A percentile compares a stretch with the other conserved stretches of the same genome.
These are phyloP conservation scores for Fagus crenata DNA, from an alignment of 306 rosid species.

Conservation along the genomic window DNA sequence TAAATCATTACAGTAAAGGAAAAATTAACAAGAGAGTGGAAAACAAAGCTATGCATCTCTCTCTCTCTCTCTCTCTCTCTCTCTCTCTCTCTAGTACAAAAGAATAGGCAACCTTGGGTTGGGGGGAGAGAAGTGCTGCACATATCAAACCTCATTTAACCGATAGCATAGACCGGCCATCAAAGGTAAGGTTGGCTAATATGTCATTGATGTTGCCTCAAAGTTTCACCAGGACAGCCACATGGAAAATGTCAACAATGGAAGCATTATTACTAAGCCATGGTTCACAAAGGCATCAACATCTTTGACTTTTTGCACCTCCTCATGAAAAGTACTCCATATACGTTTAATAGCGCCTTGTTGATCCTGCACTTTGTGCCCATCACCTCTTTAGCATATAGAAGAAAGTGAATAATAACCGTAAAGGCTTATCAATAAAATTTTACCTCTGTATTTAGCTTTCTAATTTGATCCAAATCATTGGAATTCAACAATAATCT, in stretches of 20 bases:
- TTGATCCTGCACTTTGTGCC: constrained; percentile 47
- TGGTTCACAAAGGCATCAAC: constrained; percentile 62
- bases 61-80: too few species aligned
- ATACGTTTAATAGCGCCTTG: constrained; percentile 36
- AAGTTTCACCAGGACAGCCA: constrained; percentile 49
- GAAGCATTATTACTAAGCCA: constrained; percentile 63
- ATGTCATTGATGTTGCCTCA: background rate
- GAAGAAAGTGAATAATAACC: constrained; percentile 1
- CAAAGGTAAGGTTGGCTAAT: background rate
- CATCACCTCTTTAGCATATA: constrained; percentile 28
- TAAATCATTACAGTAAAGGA: too few species aligned
- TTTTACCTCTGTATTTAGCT: constrained; percentile 45
- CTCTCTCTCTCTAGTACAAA: too few species aligned
- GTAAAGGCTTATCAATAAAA: constrained; percentile 9
- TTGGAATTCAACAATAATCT: constrained; percentile 40
- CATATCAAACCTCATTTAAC: background rate
- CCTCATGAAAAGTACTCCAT: constrained; percentile 45
- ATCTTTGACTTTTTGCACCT: constrained; percentile 46
- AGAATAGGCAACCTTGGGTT: too few species aligned
- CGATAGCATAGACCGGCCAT: background rate
- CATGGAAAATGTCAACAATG: constrained; percentile 56
- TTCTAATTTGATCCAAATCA: constrained; percentile 31
- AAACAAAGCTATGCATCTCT: too few species aligned
- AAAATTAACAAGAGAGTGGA: too few species aligned
- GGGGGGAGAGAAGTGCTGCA: too few species aligned